Percentiles rank a stretch among this genome's conserved stretches.
These are phyloP conservation scores for Passalora sequoiae DNA, from an alignment of 2,329 filamentous ascomycete species.

Conservation along the genomic window DNA sequence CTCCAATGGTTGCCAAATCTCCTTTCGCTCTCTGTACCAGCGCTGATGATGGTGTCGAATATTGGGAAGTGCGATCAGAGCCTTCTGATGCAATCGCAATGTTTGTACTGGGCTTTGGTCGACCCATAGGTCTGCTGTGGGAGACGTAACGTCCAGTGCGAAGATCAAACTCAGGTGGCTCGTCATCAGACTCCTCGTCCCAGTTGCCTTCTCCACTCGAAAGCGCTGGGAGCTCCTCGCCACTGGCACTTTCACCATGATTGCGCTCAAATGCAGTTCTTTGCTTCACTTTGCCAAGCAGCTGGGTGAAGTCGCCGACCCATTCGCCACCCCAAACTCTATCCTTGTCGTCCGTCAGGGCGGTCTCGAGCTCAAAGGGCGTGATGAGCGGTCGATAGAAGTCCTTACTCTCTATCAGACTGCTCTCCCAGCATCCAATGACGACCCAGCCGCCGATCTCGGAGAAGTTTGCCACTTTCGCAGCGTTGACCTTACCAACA, in stretches of 20 bases:
- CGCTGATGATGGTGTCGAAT: slow-evolving; percentile 36
- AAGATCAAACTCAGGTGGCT: slow-evolving; percentile 84
- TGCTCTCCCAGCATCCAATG: slow-evolving; percentile 96
- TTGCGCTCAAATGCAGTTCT: background rate
- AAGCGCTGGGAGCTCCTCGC: background rate
- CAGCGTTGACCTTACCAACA: slow-evolving; percentile 91
- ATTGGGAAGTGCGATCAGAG: background rate
- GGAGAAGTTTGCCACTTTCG: slow-evolving; percentile 92
- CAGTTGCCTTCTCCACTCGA: slow-evolving; percentile 48
- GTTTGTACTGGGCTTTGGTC: slow-evolving; percentile 10
- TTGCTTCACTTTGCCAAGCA: slow-evolving; percentile 45
- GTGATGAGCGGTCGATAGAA: slow-evolving; percentile 89
- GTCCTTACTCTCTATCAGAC: slow-evolving; percentile 78
- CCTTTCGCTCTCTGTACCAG: slow-evolving; percentile 62
- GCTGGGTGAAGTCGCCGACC: slow-evolving; percentile 76
- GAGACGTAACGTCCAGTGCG: slow-evolving; percentile 79
- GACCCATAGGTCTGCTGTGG: slow-evolving; percentile 66
- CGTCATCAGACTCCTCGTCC: slow-evolving; percentile 58
- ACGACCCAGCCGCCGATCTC: slow-evolving; percentile 97
- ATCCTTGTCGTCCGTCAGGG: slow-evolving; percentile 67
- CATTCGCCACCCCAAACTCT: slow-evolving; percentile 83
- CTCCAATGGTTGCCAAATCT: slow-evolving; percentile 75
- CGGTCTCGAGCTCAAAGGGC: slow-evolving; percentile 84
- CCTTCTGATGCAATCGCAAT: slow-evolving; percentile 13
- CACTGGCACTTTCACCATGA: slow-evolving; percentile 33